These are phyloP conservation scores for Daldinia vernicosa DNA, from an alignment of 495 filamentous ascomycete species.

Conservation along the genomic window DNA sequence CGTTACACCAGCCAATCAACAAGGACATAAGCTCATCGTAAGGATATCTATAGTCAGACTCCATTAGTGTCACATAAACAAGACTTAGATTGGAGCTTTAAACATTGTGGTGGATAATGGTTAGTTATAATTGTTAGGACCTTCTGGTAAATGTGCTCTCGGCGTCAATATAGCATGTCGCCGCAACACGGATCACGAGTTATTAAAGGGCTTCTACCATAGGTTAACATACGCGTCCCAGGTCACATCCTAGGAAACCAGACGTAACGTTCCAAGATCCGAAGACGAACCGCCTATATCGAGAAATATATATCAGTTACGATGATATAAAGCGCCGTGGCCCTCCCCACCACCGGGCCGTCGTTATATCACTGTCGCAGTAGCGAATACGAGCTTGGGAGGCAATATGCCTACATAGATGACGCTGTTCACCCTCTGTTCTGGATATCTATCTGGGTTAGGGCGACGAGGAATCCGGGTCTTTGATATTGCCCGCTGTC, in stretches of 20 bases:
- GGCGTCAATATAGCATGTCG: not conserved
- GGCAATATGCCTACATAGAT: not conserved
- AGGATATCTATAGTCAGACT: not conserved
- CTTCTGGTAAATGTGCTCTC: not conserved
- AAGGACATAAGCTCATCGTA: not conserved
- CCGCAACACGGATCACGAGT: not conserved
- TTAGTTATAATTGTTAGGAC: not conserved
- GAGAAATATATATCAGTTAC: too few relatives aligned
- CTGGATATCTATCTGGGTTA: constrained; percentile 7
- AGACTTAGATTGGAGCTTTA: not conserved
- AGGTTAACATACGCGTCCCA: not conserved
- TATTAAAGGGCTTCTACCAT: not conserved
- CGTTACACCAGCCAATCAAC: not conserved
- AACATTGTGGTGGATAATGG: not conserved
- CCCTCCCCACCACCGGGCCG: not conserved
- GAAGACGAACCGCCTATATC: not conserved
- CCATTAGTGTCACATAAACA: not conserved
- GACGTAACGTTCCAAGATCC: not conserved
- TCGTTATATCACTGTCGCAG: constrained; percentile 5
- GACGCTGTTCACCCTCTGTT: not conserved
- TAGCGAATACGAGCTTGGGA: constrained; percentile 15
- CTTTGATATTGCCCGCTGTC: constrained; percentile 21
- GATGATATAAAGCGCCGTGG: too few relatives aligned
- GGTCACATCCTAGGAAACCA: not conserved
- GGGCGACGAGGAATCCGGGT: constrained; percentile 8